A percentile compares a stretch with the other conserved stretches of the same genome.
phyloP scores from a whole-genome alignment of 2,329 filamentous ascomycete species.

The Leptographium galeiforme region DNA sequence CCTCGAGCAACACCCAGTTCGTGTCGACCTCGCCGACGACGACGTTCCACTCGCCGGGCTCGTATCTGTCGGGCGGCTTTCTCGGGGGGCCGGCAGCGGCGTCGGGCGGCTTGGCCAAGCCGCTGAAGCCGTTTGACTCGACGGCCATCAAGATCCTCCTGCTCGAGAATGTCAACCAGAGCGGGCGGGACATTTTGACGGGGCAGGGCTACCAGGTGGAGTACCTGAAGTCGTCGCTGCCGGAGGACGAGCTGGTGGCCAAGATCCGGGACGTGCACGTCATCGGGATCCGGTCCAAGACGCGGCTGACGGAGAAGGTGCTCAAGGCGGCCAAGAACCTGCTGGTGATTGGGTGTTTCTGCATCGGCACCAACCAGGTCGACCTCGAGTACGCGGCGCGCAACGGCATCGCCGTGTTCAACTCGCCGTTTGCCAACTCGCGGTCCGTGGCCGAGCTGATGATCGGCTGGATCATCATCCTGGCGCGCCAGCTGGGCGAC shows the following conservation, averaged over 20 bases:
- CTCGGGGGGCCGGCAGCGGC: constrained; percentile 17
- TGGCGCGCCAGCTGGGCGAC: constrained; percentile 86
- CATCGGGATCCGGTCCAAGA: constrained; percentile 96
- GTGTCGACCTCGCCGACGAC: constrained; percentile 64
- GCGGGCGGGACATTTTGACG: constrained; percentile 69
- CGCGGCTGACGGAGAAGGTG: constrained; percentile 77
- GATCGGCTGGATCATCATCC: constrained; percentile 81
- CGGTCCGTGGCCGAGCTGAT: constrained; percentile 93
- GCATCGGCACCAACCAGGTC: constrained; percentile 95
- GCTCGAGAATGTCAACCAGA: constrained; percentile 90
- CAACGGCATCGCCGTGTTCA: constrained; percentile 92
- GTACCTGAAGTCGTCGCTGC: constrained; percentile 72
- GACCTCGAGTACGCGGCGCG: constrained; percentile 71
- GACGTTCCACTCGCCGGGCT: constrained; percentile 60
- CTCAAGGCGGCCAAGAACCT: constrained; percentile 84
- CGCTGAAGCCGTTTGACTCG: constrained; percentile 88
- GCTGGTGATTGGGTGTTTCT: constrained; percentile 95
- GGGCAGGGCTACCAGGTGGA: constrained; percentile 94
- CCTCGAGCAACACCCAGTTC: constrained; percentile 34
- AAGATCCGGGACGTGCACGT: constrained; percentile 96
- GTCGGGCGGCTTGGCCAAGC: constrained; percentile 41
- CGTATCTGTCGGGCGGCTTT: constrained; percentile 17
- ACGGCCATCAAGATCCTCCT: constrained; percentile 94
- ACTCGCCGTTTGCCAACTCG: constrained; percentile 97
- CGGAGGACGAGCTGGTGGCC: constrained; percentile 87